These are phyloP conservation scores for Rosa multiflora DNA, from an alignment of 306 rosid genomes.

Conservation along the genomic window DNA sequence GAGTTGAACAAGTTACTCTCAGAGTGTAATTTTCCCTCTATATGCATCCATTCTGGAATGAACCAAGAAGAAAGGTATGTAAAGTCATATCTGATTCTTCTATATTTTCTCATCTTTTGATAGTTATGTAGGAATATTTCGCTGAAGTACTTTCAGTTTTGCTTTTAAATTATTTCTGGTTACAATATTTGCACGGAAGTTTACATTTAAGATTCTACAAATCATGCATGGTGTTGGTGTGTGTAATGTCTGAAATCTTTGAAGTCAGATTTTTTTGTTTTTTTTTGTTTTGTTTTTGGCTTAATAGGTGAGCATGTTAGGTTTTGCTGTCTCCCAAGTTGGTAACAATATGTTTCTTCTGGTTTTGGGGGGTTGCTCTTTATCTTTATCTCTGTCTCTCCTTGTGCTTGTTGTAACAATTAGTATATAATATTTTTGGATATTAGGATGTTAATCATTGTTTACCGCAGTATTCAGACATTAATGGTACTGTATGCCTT, in stretches of 20 bases:
- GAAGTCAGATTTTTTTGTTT: too few relatives aligned
- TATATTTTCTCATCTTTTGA: background rate
- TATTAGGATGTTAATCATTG: background rate
- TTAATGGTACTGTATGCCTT: background rate
- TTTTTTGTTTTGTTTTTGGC: background rate
- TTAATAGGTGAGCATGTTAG: background rate
- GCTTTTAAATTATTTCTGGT: background rate
- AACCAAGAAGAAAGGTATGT: conserved; percentile 95
- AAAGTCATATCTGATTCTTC: background rate
- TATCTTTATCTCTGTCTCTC: background rate
- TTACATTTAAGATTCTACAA: background rate
- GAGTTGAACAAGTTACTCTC: conserved; percentile 94
- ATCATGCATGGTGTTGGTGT: background rate
- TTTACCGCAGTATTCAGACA: background rate
- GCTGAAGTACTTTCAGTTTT: background rate
- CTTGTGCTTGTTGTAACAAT: background rate
- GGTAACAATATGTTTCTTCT: background rate
- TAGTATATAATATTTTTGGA: background rate
- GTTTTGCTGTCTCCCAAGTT: background rate
- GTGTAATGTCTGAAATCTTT: background rate
- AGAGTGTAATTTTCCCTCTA: conserved; percentile 97
- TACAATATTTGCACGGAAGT: background rate
- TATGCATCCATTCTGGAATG: conserved; percentile 99
- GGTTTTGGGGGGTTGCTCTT: too few relatives aligned
- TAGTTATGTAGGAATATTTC: background rate